Evolutionary conservation across 495 filamentous ascomycete species (phyloP).

Genomic region (Lophium mytilinum): DNA sequence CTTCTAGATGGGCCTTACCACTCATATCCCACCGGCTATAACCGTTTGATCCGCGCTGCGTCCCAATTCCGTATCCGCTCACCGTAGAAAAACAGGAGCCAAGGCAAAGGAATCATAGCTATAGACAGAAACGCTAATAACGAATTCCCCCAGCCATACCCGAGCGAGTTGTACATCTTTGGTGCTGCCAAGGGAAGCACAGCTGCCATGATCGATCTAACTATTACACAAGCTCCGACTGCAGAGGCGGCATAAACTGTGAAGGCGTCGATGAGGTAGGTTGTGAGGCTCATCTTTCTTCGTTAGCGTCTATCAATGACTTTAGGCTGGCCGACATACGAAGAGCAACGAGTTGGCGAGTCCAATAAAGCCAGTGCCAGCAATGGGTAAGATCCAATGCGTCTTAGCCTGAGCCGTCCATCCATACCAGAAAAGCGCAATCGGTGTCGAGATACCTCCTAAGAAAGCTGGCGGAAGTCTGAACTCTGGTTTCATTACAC

Average conservation of each 20-base stretch:
- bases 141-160: neutral
- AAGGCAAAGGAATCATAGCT: neutral
- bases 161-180: neutral
- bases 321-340: neutral
- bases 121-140: conserved; percentile 1
- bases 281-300: conserved; percentile 29
- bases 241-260: conserved; percentile 9
- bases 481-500: conserved; percentile 32
- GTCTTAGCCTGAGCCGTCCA: conserved; percentile 28
- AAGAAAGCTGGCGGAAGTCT: conserved; percentile 32
- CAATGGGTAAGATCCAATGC: conserved; percentile 35
- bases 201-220: conserved; percentile 1
- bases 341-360: conserved; percentile 12
- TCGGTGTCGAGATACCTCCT: conserved; percentile 25
- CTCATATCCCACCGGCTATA: neutral
- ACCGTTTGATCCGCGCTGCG: neutral
- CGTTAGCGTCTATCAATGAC: no score
- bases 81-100: neutral
- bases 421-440: conserved; percentile 34
- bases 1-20: no score
- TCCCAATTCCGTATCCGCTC: neutral
- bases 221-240: conserved; percentile 7
- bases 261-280: conserved; percentile 23
- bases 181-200: conserved; percentile 3
- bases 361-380: conserved; percentile 31